Conservation (phyloP, 2,329 filamentous ascomycete species). For the Aspergillus pseudoviridinutans region DNA sequence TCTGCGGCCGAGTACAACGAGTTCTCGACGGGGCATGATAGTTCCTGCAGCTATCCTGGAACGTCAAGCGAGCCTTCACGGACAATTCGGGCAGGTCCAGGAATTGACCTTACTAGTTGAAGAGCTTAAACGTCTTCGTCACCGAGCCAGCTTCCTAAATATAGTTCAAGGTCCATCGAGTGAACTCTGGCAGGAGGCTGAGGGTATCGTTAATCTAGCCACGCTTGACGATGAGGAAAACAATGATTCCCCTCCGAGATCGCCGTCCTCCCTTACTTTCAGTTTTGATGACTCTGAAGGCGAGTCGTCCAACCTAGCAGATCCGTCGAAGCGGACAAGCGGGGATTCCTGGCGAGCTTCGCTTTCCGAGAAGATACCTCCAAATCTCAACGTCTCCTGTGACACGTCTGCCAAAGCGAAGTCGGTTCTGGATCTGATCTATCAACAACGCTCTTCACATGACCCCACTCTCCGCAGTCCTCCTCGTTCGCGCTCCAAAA, state of each 20-base stretch:
- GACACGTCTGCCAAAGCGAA: conserved; percentile 56
- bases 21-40: conserved; percentile 33
- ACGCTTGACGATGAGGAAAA: conserved; percentile 61
- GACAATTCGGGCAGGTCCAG: conserved; percentile 61
- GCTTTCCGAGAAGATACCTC: conserved; percentile 23
- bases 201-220: conserved; percentile 63
- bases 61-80: conserved; percentile 61
- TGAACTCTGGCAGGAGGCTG: conserved; percentile 60
- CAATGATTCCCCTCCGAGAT: conserved; percentile 46
- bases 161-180: conserved; percentile 52
- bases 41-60: conserved; percentile 62
- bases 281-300: conserved; percentile 58
- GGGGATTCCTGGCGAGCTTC: conserved; percentile 29
- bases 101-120: conserved; percentile 63
- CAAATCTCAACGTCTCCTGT: conserved; percentile 31
- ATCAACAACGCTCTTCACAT: conserved; percentile 43
- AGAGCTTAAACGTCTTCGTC: conserved; percentile 59
- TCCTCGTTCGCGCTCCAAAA: conserved; percentile 36
- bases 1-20: conserved; percentile 23
- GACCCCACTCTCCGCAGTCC: conserved; percentile 22
- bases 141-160: conserved; percentile 51
- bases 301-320: conserved; percentile 34
- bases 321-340: conserved; percentile 28
- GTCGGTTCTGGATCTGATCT: conserved; percentile 59
- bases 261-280: conserved; percentile 55